A percentile compares a stretch with the other conserved stretches of the same genome.
These are phyloP conservation scores for Syzygium grande DNA, from an alignment of 345 rosid species.

Conservation along the genomic window DNA sequence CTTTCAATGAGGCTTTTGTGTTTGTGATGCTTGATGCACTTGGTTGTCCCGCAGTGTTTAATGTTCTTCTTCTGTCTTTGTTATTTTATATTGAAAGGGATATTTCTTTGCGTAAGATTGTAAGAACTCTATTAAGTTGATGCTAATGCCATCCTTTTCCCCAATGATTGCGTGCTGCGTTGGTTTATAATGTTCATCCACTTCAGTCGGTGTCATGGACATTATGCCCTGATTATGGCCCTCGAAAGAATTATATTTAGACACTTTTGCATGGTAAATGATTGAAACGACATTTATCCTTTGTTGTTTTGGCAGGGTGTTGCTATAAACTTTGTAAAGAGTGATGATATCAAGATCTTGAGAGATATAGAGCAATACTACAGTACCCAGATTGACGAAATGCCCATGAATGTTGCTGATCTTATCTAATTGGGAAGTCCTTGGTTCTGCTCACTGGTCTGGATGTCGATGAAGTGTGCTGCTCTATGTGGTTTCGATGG, in stretches of 20 bases:
- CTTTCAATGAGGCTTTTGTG: background rate
- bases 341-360: conserved; percentile 80
- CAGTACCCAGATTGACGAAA: conserved; percentile 93
- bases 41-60: background rate
- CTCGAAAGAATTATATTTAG: background rate
- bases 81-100: background rate
- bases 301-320: conserved; percentile 54
- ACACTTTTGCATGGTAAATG: background rate
- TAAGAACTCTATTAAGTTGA: background rate
- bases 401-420: conserved; percentile 94
- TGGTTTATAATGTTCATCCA: background rate
- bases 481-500: background rate
- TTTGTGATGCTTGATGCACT: background rate
- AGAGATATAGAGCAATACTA: conserved; percentile 87
- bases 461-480: background rate
- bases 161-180: background rate
- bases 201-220: background rate
- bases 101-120: background rate
- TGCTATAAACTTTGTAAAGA: conserved; percentile 83
- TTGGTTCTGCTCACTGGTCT: background rate
- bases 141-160: background rate
- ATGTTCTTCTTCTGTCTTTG: background rate
- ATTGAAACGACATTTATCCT: background rate
- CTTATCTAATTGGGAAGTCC: conserved; percentile 29
- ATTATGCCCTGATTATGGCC: background rate